Percentiles rank a stretch among this genome's conserved stretches.
These are phyloP conservation scores for Symmetrospora coprosmae DNA, from an alignment of 768 basidiomycete genomes.

Conservation along the genomic window DNA sequence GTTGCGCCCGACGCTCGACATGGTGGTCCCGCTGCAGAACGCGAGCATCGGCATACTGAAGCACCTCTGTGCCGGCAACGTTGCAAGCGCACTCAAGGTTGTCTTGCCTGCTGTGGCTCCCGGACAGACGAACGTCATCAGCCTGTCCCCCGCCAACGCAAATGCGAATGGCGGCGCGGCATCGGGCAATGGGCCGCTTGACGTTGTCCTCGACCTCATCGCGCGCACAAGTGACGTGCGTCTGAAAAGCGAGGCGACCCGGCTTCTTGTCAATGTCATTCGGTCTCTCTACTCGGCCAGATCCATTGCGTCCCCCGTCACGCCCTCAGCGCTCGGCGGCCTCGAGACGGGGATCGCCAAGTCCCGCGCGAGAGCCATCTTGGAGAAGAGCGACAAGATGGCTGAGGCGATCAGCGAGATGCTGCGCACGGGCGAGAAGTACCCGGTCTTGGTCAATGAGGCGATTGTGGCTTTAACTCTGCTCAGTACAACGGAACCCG, in stretches of 20 bases:
- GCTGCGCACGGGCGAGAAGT: constrained; percentile 60
- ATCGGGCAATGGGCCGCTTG: too few relatives aligned
- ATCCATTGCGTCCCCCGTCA: not conserved
- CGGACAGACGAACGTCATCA: too few relatives aligned
- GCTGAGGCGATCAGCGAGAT: constrained; percentile 55
- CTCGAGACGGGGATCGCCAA: not conserved
- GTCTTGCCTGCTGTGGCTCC: constrained; percentile 42
- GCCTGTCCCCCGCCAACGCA: too few relatives aligned
- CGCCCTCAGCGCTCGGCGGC: not conserved
- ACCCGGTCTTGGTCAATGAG: constrained; percentile 76
- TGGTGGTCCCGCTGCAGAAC: constrained; percentile 74
- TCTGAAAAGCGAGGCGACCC: constrained; percentile 75
- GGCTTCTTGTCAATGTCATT: constrained; percentile 71
- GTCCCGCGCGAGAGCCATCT: constrained; percentile 38
- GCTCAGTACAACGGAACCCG: constrained; percentile 38
- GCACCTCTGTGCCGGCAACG: constrained; percentile 62
- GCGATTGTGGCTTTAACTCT: constrained; percentile 69
- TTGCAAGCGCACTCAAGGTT: constrained; percentile 43
- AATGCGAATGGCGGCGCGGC: too few relatives aligned
- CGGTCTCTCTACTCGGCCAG: constrained; percentile 49
- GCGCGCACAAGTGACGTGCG: constrained; percentile 65
- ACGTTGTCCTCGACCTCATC: constrained; percentile 59
- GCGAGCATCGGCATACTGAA: constrained; percentile 77
- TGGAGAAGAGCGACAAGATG: constrained; percentile 46
- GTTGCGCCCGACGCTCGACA: constrained; percentile 62